Base-by-base conservation (phyloP, 1,139 yeast species). In the Debaryomycetaceae sp. region DNA sequence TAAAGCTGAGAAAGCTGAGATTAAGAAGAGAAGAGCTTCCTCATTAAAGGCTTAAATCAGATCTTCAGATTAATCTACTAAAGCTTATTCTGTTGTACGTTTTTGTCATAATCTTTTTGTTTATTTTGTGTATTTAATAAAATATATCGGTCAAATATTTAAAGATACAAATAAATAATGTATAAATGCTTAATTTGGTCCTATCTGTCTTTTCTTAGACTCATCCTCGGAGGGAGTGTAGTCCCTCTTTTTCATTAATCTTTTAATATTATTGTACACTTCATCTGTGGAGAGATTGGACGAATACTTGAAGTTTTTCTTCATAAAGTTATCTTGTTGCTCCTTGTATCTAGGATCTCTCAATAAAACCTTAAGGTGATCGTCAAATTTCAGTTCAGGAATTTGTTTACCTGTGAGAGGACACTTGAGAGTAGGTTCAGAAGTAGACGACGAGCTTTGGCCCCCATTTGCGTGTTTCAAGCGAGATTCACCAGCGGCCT, bases 1-100 rank as follows among this genome's bases (percentile, higher is more conserved):
- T 82, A 91, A 91, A 83, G 94, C 95, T 73, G 95, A 87, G 78
- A 87, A 80, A 80, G 96, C 96, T 77, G 96, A 88, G 80, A 81
- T 86, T 76, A 87, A 84, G 81, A 89, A 89, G 95, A 88, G 96
- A 87, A 91, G 98, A 86, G 97, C 98, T 73, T 92, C 97, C 67
- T 91, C 98, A 64, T 83, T 91, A 74, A 86, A 85, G 80, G 87
- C 88, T 79, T 80, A 79, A 73, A 41, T 43, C 40, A 11, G 7
- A 22, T 11, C 26, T 22, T 22, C 26, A 11, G 26, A 22, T 22
- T 22, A 22, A 22, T 22, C 26, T 22, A 22, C 26, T 22, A 22
- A n/a, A 22, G 26, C 34, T 19, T 36, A 26, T 37, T 33, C 37
- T 38, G 38, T 38, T 35, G 41, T 33, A 38, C 38, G 35, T 38